Conservation (phyloP, 2,329 filamentous ascomycete genomes). For the Cladophialophora immunda region DNA sequence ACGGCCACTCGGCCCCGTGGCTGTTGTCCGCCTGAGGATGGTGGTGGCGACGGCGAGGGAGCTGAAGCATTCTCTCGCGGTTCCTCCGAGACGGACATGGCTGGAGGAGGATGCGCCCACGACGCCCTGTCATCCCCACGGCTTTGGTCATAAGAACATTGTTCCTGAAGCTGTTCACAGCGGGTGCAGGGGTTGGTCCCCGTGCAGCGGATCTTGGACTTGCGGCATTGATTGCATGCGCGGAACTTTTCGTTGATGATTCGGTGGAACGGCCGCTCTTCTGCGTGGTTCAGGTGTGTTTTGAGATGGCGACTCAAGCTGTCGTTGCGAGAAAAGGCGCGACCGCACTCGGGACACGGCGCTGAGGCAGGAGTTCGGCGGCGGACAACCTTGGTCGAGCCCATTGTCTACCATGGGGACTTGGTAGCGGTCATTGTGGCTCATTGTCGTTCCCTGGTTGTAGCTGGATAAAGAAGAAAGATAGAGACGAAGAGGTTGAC, state of each 20-base stretch:
- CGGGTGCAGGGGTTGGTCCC: constrained; percentile 33
- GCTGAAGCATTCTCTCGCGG: background rate
- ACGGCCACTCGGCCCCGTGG: background rate
- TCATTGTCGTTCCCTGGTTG: background rate
- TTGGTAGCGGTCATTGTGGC: background rate
- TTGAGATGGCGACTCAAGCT: constrained; percentile 36
- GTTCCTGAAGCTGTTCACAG: constrained; percentile 30
- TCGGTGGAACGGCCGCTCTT: constrained; percentile 35
- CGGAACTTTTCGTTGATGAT: constrained; percentile 38
- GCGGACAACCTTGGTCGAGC: constrained; percentile 27
- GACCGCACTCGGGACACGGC: constrained; percentile 37
- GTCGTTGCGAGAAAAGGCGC: constrained; percentile 35
- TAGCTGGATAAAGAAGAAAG: background rate
- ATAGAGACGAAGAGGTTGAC: background rate
- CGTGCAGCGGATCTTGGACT: constrained; percentile 36
- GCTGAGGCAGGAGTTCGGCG: constrained; percentile 35
- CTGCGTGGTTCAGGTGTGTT: constrained; percentile 27
- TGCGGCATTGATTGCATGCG: constrained; percentile 34
- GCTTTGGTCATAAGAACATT: constrained; percentile 34
- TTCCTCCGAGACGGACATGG: constrained; percentile 12
- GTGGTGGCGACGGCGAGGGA: constrained; percentile 8
- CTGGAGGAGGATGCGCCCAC: constrained; percentile 10
- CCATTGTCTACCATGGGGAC: constrained; percentile 20
- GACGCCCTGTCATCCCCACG: background rate
- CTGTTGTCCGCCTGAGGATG: constrained; percentile 8